Conservation (phyloP, 164 flowering plant genomes). For the Akebia trifoliata region DNA sequence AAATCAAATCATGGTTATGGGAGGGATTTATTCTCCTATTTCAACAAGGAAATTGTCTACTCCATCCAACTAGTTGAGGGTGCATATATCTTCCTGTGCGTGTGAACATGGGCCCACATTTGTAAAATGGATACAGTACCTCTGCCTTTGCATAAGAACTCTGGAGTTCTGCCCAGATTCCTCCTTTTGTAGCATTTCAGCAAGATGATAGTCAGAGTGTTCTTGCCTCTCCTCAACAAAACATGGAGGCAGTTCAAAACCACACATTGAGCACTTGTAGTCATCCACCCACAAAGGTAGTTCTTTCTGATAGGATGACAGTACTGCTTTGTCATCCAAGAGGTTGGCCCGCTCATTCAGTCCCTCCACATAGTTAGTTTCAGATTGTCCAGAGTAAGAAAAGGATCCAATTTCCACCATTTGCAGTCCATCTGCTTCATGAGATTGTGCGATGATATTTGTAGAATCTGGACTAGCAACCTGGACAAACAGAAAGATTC, state of each 20-base stretch:
- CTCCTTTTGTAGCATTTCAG: conserved; percentile 75
- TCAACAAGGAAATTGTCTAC: no score
- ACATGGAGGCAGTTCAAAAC: conserved; percentile 65
- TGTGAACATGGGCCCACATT: neutral
- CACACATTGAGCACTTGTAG: conserved; percentile 81
- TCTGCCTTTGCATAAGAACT: conserved; percentile 21
- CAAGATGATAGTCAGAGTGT: conserved; percentile 85
- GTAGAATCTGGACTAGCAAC: conserved; percentile 10
- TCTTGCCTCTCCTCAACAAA: conserved; percentile 88
- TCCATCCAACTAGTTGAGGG: neutral
- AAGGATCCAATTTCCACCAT: conserved; percentile 14
- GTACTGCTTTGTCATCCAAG: conserved; percentile 15
- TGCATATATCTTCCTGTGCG: neutral
- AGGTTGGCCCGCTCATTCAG: conserved; percentile 6
- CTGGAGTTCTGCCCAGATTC: conserved; percentile 34
- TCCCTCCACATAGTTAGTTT: conserved; percentile 11
- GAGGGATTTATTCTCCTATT: no score
- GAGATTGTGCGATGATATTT: neutral
- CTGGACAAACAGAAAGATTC: conserved; percentile 12
- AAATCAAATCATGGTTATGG: no score
- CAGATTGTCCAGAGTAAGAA: conserved; percentile 19
- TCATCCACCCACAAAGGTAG: conserved; percentile 57
- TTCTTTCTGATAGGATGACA: conserved; percentile 24
- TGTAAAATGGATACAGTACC: conserved; percentile 30
- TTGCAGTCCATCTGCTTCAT: conserved; percentile 12